Percentiles rank a stretch among this genome's conserved stretches.
These are phyloP conservation scores for Kockovaella imperatae DNA, from an alignment of 768 basidiomycete species.

Conservation along the genomic window DNA sequence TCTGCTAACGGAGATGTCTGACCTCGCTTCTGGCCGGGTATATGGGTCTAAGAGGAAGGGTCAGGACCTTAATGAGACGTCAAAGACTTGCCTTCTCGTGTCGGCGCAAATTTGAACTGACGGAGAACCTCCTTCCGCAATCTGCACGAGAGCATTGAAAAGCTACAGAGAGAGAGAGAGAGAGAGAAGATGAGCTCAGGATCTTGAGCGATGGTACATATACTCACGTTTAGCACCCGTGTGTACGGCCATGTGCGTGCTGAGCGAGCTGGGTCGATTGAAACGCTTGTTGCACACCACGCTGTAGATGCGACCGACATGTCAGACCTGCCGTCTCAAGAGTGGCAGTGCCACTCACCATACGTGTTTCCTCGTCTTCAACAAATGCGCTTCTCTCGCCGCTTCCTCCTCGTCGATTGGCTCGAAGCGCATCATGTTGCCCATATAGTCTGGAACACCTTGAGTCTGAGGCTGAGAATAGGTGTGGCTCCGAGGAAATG, in stretches of 20 bases:
- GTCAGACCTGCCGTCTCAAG: constrained; percentile 43
- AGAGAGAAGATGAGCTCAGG: background rate
- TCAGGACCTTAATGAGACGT: no score
- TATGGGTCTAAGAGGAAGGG: no score
- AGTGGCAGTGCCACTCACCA: background rate
- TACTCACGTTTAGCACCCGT: constrained; percentile 41
- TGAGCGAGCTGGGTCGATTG: constrained; percentile 36
- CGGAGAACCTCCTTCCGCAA: constrained; percentile 38
- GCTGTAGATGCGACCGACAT: constrained; percentile 8
- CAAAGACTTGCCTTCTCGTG: constrained; percentile 33
- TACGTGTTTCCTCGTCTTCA: background rate
- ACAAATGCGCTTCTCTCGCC: background rate
- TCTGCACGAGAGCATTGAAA: constrained; percentile 15
- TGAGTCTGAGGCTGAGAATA: no score
- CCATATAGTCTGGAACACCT: no score
- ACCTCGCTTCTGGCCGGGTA: no score
- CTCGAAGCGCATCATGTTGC: no score
- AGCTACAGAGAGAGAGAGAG: constrained; percentile 16
- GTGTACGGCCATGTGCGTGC: constrained; percentile 42
- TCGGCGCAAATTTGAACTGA: constrained; percentile 36
- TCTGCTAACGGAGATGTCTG: no score
- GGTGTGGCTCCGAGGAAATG: no score
- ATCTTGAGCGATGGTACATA: no score
- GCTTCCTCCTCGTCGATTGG: no score
- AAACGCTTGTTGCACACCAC: constrained; percentile 39